phyloP scores from a whole-genome alignment of 2,329 filamentous ascomycete genomes.

The Cytospora paraplurivora region DNA sequence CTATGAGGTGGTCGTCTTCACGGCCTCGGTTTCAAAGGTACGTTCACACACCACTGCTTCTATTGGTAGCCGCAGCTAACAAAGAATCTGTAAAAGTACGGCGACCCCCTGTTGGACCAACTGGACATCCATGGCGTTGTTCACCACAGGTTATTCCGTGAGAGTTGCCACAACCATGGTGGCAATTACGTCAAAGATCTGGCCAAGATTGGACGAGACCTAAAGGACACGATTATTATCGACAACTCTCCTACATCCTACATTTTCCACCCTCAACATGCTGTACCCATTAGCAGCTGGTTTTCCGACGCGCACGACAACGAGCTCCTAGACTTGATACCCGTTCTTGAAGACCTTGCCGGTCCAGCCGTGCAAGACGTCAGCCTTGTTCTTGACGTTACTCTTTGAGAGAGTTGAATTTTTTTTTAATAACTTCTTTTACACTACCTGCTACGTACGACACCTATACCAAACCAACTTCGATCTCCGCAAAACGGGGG shows the following conservation, averaged over 20 bases:
- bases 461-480: slow-evolving; percentile 31
- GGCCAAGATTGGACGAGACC: slow-evolving; percentile 91
- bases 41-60: slow-evolving; percentile 32
- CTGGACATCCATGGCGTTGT: slow-evolving; percentile 96
- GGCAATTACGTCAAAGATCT: slow-evolving; percentile 99
- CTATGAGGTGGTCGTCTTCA: slow-evolving; percentile 98
- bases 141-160: slow-evolving; percentile 92
- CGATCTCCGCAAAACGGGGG: slow-evolving; percentile 23
- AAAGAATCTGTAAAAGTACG: slow-evolving; percentile 63
- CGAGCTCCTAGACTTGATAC: slow-evolving; percentile 94
- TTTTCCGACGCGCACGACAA: slow-evolving; percentile 99
- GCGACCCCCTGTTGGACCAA: slow-evolving; percentile 93
- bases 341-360: slow-evolving; percentile 95
- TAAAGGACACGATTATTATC: slow-evolving; percentile 98
- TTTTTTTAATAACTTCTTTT: slow-evolving; percentile 36
- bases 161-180: slow-evolving; percentile 99
- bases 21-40: slow-evolving; percentile 96
- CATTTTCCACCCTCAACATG: slow-evolving; percentile 99
- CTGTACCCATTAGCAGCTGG: slow-evolving; percentile 99
- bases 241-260: slow-evolving; percentile 99
- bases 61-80: slow-evolving; percentile 24
- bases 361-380: slow-evolving; percentile 88
- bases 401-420: slow-evolving; percentile 55
- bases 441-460: slow-evolving; percentile 21
- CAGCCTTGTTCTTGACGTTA: slow-evolving; percentile 94